Percentiles rank a stretch among this genome's conserved stretches.
phyloP scores from a whole-genome alignment of 1,284 basidiomycete species.

The Neonothopanus nambi region DNA sequence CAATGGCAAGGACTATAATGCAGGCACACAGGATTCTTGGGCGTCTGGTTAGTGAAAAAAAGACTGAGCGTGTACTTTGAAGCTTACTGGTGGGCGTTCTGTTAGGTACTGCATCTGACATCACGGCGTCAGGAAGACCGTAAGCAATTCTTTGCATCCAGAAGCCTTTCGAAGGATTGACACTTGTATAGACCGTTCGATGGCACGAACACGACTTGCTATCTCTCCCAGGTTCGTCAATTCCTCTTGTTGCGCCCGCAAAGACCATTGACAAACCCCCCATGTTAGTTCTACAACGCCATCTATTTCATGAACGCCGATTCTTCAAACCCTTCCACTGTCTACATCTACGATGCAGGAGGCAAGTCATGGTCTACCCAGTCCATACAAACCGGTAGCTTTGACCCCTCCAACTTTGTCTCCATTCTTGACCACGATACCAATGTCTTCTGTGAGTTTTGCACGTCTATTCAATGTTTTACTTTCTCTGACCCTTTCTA shows the following conservation, averaged over 20 bases:
- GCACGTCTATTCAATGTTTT: conserved; percentile 5
- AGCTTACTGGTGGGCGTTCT: not conserved
- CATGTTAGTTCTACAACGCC: conserved; percentile 63
- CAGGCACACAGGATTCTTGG: conserved; percentile 68
- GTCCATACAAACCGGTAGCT: conserved; percentile 44
- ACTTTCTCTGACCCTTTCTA: conserved; percentile 4
- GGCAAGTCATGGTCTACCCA: conserved; percentile 70
- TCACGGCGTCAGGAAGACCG: conserved; percentile 69
- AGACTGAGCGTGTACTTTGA: no score
- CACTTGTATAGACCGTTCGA: conserved; percentile 59
- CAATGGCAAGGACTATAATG: conserved; percentile 73
- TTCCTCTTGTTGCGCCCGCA: not conserved
- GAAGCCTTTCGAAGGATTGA: conserved; percentile 1
- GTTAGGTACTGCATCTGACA: conserved; percentile 49
- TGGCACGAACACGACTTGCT: conserved; percentile 66
- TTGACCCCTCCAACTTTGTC: conserved; percentile 56
- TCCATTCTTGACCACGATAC: conserved; percentile 89
- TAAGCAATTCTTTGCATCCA: conserved; percentile 37
- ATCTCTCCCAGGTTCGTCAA: conserved; percentile 58
- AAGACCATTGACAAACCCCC: not conserved
- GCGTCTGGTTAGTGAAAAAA: conserved; percentile 42
- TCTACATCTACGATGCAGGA: conserved; percentile 70
- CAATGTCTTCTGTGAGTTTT: conserved; percentile 71
- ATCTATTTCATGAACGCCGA: conserved; percentile 82
- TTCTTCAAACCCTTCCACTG: conserved; percentile 55